A percentile compares a stretch with the other conserved stretches of the same genome.
These are phyloP conservation scores for Lanmaoa rubissima DNA, from an alignment of 768 basidiomycete genomes.

Conservation along the genomic window DNA sequence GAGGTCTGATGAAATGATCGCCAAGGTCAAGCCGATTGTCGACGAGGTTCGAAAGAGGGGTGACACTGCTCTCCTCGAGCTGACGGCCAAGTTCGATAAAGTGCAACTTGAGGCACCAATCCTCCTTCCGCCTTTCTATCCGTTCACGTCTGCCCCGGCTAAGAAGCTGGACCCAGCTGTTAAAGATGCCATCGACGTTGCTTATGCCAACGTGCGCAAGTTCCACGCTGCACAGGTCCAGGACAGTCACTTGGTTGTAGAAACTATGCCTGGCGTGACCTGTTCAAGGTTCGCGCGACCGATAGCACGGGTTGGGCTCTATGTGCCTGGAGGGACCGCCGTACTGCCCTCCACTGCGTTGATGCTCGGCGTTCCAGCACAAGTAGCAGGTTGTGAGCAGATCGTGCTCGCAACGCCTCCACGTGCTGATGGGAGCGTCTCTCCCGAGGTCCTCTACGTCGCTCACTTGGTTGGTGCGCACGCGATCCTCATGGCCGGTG, in stretches of 20 bases:
- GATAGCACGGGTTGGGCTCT: conserved; percentile 94
- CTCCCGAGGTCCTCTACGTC: conserved; percentile 97
- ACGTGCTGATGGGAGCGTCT: conserved; percentile 85
- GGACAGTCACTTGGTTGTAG: conserved; percentile 68
- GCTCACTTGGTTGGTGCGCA: conserved; percentile 89
- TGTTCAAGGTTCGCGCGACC: conserved; percentile 94
- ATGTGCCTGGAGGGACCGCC: conserved; percentile 97
- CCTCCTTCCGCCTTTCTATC: conserved; percentile 72
- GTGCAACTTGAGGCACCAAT: conserved; percentile 67
- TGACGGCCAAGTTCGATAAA: conserved; percentile 94
- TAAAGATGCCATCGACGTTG: conserved; percentile 79
- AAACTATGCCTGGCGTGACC: conserved; percentile 97
- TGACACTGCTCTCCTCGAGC: conserved; percentile 80
- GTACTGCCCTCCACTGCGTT: conserved; percentile 94
- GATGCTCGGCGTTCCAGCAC: conserved; percentile 97
- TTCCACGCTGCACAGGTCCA: conserved; percentile 92
- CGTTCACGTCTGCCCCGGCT: conserved; percentile 42
- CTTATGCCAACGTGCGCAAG: conserved; percentile 86
- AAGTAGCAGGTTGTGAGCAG: conserved; percentile 91
- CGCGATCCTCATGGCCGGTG: conserved; percentile 90
- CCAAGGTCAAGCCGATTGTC: conserved; percentile 92
- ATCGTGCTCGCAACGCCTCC: conserved; percentile 98
- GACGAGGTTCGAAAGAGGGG: conserved; percentile 80
- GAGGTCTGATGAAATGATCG: conserved; percentile 59
- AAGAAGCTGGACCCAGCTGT: conserved; percentile 64